phyloP scores from a whole-genome alignment of 2,329 filamentous ascomycete genomes.

The Hypomyces perniciosus region DNA sequence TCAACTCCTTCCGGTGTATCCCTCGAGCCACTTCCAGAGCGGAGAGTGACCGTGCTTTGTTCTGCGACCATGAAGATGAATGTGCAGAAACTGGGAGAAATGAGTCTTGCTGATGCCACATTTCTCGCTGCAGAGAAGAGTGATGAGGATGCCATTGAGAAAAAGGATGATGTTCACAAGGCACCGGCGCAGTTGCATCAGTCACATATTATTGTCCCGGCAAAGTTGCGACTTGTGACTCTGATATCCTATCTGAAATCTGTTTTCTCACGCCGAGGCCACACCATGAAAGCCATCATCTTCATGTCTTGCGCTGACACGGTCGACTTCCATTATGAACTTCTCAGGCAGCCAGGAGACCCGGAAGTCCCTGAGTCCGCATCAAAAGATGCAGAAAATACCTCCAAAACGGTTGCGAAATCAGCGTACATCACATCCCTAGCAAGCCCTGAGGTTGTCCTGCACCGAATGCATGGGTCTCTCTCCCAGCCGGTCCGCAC shows the following conservation, averaged over 20 bases:
- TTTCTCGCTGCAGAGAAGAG: constrained; percentile 68
- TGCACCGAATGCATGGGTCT: constrained; percentile 88
- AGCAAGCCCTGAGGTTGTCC: constrained; percentile 64
- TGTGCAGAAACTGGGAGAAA: constrained; percentile 87
- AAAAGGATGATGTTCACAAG: constrained; percentile 53
- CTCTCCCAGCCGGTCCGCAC: constrained; percentile 83
- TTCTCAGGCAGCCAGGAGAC: constrained; percentile 51
- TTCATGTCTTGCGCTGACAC: constrained; percentile 97
- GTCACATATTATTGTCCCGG: constrained; percentile 77
- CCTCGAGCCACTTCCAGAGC: constrained; percentile 61
- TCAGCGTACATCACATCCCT: constrained; percentile 68
- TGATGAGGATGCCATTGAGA: constrained; percentile 40
- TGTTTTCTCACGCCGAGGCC: constrained; percentile 80
- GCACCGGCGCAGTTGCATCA: constrained; percentile 93
- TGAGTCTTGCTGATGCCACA: constrained; percentile 87
- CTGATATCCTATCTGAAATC: constrained; percentile 78
- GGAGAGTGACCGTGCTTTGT: constrained; percentile 82
- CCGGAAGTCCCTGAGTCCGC: constrained; percentile 22
- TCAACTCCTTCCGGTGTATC: constrained; percentile 52
- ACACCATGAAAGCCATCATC: constrained; percentile 93
- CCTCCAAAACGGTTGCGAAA: constrained; percentile 58
- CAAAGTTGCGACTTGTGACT: constrained; percentile 86
- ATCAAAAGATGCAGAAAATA: constrained; percentile 29
- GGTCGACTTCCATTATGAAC: constrained; percentile 91
- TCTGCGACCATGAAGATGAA: constrained; percentile 98